Base-by-base conservation (phyloP, 352 stramenopile species). In the Globisporangium spinosum region DNA sequence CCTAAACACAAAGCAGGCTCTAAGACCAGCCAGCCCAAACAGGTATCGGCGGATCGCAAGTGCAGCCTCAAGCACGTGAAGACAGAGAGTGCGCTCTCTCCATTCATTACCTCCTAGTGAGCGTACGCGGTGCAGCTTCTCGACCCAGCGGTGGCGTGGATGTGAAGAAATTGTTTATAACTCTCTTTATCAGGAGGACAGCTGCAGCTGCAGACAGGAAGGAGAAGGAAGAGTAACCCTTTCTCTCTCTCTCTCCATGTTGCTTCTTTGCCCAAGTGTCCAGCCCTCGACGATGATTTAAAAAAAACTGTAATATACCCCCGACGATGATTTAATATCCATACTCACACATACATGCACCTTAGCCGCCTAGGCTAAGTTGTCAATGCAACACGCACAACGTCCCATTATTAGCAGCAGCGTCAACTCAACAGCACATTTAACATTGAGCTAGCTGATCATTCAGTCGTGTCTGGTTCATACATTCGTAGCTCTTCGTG, bases 1-100 rank as follows among this genome's bases (percentile, higher is more conserved):
- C 77, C 45, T 84, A 87, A 56, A 2, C 9, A 58, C 4, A 5
- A 9, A 29, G 0, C 29, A 34, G 2, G 23, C 45, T 38, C 9
- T 32, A 13, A n/a, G 47, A 25, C 17, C 34, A n/a, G n/a, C 34
- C 34, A 51, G 13, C 3, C 35, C 35, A 63, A 22, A 8, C 22
- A 53, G 58, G 3, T 15, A 53, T 22, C 32, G 27, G 27, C 22
- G 40, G 27, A 61, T 3, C 27, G 13, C 32, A 61, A 22, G 55
- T 25, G 29, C 35, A 22, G 40, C 2, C 23, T 35, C 22, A 2
- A 29, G 54, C 17, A 27, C 34, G 15, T 59, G 54, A 34, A 34
- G 25, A 25, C 25, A 43, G 15, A 1, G 40, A 49, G 40, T n/a
- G 1, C 5, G 12, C 40, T 49, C 40, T 20, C 40, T 27, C 29